Base-by-base conservation (phyloP, 495 filamentous ascomycete genomes). In the Aspergillus nanangensis region DNA sequence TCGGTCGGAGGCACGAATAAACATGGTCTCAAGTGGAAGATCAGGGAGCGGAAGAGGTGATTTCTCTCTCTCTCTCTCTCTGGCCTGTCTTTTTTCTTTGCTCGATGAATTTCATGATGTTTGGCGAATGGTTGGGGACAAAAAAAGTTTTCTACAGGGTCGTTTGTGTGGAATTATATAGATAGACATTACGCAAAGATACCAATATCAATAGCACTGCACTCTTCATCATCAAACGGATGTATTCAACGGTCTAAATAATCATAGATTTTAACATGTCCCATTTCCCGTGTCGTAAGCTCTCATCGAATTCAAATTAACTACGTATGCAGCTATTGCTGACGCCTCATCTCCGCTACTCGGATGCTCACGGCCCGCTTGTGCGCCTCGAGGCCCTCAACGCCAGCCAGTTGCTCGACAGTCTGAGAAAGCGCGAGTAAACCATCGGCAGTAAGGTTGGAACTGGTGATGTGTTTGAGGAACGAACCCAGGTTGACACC, bases 401-500 rank as follows among this genome's bases (percentile, higher is more conserved):
- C 90, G 49, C 87, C 86, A 5, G 93, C 93, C 20, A 98, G 70
- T 59, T 87, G 85, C 88, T 96, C 95, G 18, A 98, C 93, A 0
- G 93, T 92, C 29, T 74, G 72, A 8, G 93, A 85, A 0, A 98
- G 83, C 55, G 89, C 88, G 48, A 77, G 69, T 41, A 98, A 67
- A 1, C 93, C 93, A 46, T 96, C 79, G 17, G 82, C 80, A 0
- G 90, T 94, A 50, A 98, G 74, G 63, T 94, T 84, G 0, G 88
- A 87, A 66, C 85, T 89, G 8, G 93, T 98, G 58, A 98, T 92
- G 68, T 96, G 88, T 72, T 98, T 98, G 51, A 95, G 75, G 70
- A 95, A 98, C 0, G 90, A 95, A 4, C 80, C 90, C 1, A 98
- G 81, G 63, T 95, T 98, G 50, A 98, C 93, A 32, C 93, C 93